These are phyloP conservation scores for Aspergillus arachidicola DNA, from an alignment of 2,329 filamentous ascomycete genomes.

Conservation along the genomic window DNA sequence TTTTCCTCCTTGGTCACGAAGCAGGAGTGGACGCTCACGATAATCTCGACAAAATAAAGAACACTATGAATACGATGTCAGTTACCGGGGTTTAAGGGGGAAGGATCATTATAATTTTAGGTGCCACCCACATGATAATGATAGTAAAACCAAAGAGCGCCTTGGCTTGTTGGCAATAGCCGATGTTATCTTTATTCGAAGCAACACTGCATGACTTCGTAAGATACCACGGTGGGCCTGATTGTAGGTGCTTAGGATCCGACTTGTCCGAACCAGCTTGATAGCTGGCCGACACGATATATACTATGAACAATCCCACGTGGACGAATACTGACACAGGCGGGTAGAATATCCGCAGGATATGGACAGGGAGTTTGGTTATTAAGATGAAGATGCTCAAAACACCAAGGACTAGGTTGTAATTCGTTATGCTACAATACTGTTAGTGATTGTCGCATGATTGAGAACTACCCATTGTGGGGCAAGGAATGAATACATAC, in stretches of 20 bases:
- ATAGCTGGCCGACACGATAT: conserved; percentile 56
- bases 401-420: conserved; percentile 63
- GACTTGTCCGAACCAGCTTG: conserved; percentile 62
- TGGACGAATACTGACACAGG: conserved; percentile 58
- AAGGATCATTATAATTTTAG: not conserved
- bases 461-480: not conserved
- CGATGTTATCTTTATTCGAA: conserved; percentile 45
- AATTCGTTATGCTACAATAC: conserved; percentile 57
- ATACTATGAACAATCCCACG: conserved; percentile 53
- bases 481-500: conserved; percentile 44
- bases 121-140: conserved; percentile 55
- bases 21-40: conserved; percentile 52
- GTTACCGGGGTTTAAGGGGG: conserved; percentile 1
- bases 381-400: conserved; percentile 64
- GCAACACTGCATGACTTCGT: conserved; percentile 62
- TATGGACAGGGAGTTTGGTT: conserved; percentile 58
- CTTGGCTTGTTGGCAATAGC: conserved; percentile 64
- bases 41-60: conserved; percentile 53
- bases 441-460: conserved; percentile 13
- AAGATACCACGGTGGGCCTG: conserved; percentile 65
- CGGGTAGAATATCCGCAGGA: conserved; percentile 60
- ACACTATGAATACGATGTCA: conserved; percentile 39
- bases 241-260: conserved; percentile 56
- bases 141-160: conserved; percentile 59
- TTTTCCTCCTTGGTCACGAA: conserved; percentile 46